These are phyloP conservation scores for Triticum urartu DNA, from an alignment of 176 grass and related monocot species.

Conservation along the genomic window DNA sequence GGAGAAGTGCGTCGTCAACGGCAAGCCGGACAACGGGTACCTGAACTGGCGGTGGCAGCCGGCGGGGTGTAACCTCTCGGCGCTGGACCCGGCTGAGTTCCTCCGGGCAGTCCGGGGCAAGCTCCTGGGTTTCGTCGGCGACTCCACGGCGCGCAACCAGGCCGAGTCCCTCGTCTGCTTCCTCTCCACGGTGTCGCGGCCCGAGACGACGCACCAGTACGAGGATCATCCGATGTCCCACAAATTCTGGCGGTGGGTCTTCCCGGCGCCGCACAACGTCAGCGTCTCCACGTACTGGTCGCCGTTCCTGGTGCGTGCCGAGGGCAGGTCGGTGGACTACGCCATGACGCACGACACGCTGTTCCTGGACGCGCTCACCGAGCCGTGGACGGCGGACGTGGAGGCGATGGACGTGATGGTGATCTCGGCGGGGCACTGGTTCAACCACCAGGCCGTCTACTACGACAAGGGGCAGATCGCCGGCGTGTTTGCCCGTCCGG, in stretches of 20 bases:
- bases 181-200: conserved; percentile 13
- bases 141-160: conserved; percentile 44
- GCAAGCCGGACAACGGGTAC: conserved; percentile 37
- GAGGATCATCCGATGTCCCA: neutral
- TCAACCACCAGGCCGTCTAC: conserved; percentile 39
- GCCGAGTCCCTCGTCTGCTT: conserved; percentile 39
- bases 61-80: neutral
- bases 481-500: conserved; percentile 24
- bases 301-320: conserved; percentile 33
- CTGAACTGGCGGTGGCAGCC: conserved; percentile 44
- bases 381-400: conserved; percentile 32
- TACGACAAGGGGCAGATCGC: conserved; percentile 35
- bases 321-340: conserved; percentile 32
- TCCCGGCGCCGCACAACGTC: conserved; percentile 27
- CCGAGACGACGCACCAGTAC: conserved; percentile 18
- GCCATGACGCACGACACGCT: neutral
- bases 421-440: conserved; percentile 53
- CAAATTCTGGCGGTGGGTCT: conserved; percentile 34
- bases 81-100: conserved; percentile 12
- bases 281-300: conserved; percentile 45
- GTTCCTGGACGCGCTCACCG: conserved; percentile 31
- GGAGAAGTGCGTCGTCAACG: conserved; percentile 43
- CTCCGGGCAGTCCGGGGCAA: neutral
- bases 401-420: conserved; percentile 45
- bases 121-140: conserved; percentile 32